These are phyloP conservation scores for Colletotrichum sp. DNA, from an alignment of 2,329 filamentous ascomycete genomes.

Conservation along the genomic window DNA sequence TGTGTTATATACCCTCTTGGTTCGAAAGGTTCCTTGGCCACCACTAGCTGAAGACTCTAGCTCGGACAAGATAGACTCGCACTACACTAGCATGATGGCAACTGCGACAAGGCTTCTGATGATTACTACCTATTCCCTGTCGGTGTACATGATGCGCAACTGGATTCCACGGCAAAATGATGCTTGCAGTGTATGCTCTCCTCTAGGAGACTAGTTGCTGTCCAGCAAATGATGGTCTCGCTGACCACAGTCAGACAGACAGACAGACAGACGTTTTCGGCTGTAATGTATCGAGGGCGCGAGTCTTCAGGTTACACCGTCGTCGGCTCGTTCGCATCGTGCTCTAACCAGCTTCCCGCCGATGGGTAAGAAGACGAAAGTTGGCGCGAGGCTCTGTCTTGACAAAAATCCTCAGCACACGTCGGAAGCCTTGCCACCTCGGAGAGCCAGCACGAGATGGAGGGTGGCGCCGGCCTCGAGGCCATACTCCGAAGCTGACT, in stretches of 20 bases:
- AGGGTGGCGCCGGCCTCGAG: constrained; percentile 92
- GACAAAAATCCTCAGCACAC: neutral
- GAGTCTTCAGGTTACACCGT: neutral
- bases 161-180: neutral
- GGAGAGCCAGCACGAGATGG: constrained; percentile 92
- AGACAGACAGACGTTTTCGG: neutral
- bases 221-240: neutral
- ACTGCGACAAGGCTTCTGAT: neutral
- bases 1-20: constrained; percentile 1
- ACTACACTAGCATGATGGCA: neutral
- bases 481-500: constrained; percentile 87
- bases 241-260: neutral
- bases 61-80: neutral
- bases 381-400: neutral
- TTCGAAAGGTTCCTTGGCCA: neutral
- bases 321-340: neutral
- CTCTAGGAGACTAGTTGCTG: neutral
- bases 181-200: neutral
- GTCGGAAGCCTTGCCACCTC: constrained; percentile 64
- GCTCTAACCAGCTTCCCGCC: neutral
- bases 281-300: neutral
- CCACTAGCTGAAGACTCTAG: neutral
- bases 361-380: neutral
- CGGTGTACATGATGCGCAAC: neutral
- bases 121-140: neutral